A percentile compares a stretch with the other conserved stretches of the same genome.
Conservation (phyloP, 768 basidiomycete genomes). For the Lentinula boryana region DNA sequence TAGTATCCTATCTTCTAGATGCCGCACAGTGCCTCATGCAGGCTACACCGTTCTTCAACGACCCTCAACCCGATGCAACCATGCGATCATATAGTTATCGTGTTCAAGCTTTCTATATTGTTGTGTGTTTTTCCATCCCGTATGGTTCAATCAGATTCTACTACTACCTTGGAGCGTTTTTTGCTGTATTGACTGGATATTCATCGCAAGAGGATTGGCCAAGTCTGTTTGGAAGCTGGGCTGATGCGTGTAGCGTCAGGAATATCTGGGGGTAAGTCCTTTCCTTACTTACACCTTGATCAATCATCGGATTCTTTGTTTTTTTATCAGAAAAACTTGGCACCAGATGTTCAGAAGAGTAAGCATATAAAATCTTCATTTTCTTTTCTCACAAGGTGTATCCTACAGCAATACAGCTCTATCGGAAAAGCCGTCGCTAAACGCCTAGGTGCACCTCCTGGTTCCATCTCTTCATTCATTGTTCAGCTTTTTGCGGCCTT, state of each 20-base stretch:
- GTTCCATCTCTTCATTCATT: not conserved
- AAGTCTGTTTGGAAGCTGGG: not conserved
- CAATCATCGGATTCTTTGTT: no score
- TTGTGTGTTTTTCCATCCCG: not conserved
- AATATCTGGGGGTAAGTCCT: not conserved
- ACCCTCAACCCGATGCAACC: not conserved
- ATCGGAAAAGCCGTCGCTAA: not conserved
- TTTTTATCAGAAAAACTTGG: not conserved
- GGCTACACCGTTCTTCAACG: not conserved
- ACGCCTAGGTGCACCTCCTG: not conserved
- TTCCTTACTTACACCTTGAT: not conserved
- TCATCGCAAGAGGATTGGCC: conserved; percentile 1
- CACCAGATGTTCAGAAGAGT: not conserved
- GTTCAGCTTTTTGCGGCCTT: not conserved
- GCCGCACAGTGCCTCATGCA: not conserved
- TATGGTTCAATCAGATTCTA: not conserved
- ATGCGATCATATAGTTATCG: not conserved
- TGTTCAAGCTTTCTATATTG: not conserved
- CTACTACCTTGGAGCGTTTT: not conserved
- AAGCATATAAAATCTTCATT: not conserved
- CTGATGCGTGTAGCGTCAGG: not conserved
- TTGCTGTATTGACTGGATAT: not conserved
- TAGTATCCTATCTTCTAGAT: not conserved
- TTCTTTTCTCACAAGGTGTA: not conserved
- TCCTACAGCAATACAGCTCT: not conserved